Base-by-base conservation (phyloP, 371 early-diverging fungal genomes). In the Saksenaea vasiformis region DNA sequence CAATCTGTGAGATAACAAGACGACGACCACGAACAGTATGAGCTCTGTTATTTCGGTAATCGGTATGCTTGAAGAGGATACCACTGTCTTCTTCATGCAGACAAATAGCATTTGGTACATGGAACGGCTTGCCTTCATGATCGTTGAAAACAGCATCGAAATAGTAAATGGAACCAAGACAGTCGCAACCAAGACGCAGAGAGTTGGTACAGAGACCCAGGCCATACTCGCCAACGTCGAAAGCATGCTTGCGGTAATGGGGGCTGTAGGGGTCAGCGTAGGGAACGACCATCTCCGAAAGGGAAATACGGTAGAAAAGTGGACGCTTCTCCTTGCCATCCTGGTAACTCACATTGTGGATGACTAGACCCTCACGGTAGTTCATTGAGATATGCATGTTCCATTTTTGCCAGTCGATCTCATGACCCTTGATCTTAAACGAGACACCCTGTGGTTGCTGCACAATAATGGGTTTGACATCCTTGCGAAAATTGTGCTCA, bases 371-470 rank as follows among this genome's bases (percentile, higher is more conserved):
- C 58, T 84, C 84, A 61, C 84, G 81, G 56, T 81, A 79, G 71
- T 82, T 82, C 81, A 82, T 79, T 36, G 79, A 79, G 63, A 84
- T 80, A 44, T 76, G 76, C 76, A 84, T 71, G 53, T 80, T 84
- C 78, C 79, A 84, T 67, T 84, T 84, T 77, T 84, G 82, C 84
- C 84, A 84, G 53, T 79, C 78, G 54, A 84, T 80, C 59, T 78
- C 80, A 36, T 71, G 72, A 53, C 82, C 84, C 44, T 68, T 73
- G 31, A 84, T 77, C 39, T 67, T 77, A 64, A 84, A 84, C 37
- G 80, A 80, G 19, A 82, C 80, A 62, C 84, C 84, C 60, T 79
- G 74, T 35, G 84, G 84, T 54, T 84, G 84, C 62, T 78, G 78
- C 14, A 84, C 68, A 34, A 78, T 66, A 60, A 84, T 71, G n/a